Conservation (phyloP, 257 asterid genomes). For the Fraxinus quadrangulata region DNA sequence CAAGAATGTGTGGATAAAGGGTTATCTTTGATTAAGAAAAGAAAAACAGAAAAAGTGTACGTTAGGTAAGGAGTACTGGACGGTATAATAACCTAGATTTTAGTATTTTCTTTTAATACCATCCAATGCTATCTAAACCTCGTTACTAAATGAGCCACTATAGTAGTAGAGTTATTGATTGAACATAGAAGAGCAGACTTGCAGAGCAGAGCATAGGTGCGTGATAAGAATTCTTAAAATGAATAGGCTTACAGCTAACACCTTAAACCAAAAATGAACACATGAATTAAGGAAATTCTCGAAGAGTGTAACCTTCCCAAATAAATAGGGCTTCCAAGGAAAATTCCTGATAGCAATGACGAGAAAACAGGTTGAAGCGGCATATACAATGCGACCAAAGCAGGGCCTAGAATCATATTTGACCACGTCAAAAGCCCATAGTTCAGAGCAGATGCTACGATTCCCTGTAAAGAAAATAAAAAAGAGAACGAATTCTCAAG, state of each 20-base stretch:
- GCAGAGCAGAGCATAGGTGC: neutral
- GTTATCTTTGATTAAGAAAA: too few relatives aligned
- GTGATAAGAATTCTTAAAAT: too few relatives aligned
- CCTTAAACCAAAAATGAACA: neutral
- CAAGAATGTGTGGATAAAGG: neutral
- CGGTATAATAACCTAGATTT: neutral
- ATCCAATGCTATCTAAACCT: too few relatives aligned
- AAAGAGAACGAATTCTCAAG: neutral
- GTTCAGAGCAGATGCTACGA: conserved; percentile 85
- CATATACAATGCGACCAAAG: conserved; percentile 83
- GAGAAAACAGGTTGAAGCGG: conserved; percentile 96
- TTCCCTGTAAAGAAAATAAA: conserved; percentile 52
- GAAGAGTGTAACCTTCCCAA: conserved; percentile 74
- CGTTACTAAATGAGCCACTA: too few relatives aligned
- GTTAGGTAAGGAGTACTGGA: neutral
- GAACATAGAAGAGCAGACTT: neutral
- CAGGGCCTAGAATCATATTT: conserved; percentile 86
- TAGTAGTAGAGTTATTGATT: too few relatives aligned
- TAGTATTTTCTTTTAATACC: neutral
- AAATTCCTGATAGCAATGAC: conserved; percentile 74
- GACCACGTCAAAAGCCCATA: conserved; percentile 88
- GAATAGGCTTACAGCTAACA: too few relatives aligned
- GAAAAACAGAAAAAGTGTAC: too few relatives aligned
- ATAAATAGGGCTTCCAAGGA: conserved; percentile 95
- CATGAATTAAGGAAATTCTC: neutral